phyloP scores from a whole-genome alignment of 345 rosid species.

The Mercurialis annua region DNA sequence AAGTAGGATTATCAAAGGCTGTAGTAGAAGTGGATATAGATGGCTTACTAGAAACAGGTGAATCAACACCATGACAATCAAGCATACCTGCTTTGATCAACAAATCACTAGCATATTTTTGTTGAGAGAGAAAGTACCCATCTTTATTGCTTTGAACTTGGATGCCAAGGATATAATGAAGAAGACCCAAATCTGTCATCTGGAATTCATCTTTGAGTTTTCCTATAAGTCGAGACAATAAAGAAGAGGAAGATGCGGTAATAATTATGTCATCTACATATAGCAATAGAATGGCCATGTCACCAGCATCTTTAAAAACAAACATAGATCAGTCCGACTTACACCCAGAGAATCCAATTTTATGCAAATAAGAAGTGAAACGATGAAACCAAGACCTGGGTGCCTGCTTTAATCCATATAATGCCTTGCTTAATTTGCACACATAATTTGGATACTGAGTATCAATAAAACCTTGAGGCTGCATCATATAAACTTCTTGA shows the following conservation, averaged over 20 bases:
- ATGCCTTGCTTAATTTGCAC: not conserved
- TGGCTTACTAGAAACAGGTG: not conserved
- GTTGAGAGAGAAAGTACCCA: not conserved
- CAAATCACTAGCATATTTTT: not conserved
- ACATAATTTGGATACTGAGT: not conserved
- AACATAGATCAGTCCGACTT: not conserved
- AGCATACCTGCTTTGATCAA: too few relatives aligned
- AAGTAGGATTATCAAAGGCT: not conserved
- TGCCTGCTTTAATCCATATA: not conserved
- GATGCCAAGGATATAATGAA: not conserved
- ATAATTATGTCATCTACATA: too few relatives aligned
- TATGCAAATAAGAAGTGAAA: not conserved
- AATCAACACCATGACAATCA: too few relatives aligned
- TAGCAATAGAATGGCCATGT: not conserved
- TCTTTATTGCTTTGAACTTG: not conserved
- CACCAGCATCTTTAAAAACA: not conserved
- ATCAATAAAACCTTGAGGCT: not conserved
- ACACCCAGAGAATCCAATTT: not conserved
- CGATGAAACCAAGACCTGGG: not conserved
- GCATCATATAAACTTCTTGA: not conserved
- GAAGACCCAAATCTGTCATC: not conserved
- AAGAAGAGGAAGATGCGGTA: not conserved
- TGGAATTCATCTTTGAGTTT: not conserved
- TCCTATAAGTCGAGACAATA: not conserved
- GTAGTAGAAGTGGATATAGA: not conserved